Evolutionary conservation across 1,284 basidiomycete species (phyloP).

Genomic region (Heterobasidion annosum): DNA sequence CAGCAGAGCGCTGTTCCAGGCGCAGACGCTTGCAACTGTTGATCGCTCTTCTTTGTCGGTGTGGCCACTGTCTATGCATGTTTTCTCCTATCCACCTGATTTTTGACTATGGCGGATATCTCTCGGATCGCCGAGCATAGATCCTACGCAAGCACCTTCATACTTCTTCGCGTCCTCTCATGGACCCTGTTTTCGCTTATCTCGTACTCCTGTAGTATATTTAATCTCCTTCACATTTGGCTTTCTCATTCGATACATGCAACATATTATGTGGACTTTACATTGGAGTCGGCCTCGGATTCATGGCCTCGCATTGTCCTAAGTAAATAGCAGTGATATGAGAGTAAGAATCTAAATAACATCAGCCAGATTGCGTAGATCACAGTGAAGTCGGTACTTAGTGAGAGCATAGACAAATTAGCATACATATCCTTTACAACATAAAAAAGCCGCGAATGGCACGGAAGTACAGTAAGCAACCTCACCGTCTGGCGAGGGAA

Average conservation of each 20-base stretch:
- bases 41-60: slow-evolving; percentile 15
- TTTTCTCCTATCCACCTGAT: background rate
- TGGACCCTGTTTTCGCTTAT: slow-evolving; percentile 4
- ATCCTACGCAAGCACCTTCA: background rate
- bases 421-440: background rate
- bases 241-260: slow-evolving; percentile 9
- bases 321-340: too few relatives aligned
- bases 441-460: background rate
- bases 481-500: background rate
- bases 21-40: slow-evolving; percentile 72
- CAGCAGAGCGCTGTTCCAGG: slow-evolving; percentile 38
- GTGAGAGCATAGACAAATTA: background rate
- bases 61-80: background rate
- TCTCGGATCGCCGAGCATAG: background rate
- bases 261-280: slow-evolving; percentile 10
- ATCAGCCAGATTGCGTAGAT: too few relatives aligned
- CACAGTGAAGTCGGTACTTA: too few relatives aligned
- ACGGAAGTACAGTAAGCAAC: background rate
- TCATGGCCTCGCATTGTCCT: too few relatives aligned
- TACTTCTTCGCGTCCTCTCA: background rate
- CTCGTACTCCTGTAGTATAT: slow-evolving; percentile 12
- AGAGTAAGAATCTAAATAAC: background rate
- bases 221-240: slow-evolving; percentile 5
- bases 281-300: background rate
- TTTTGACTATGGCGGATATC: background rate